These are phyloP conservation scores for Microcos paniculata DNA, from an alignment of 345 rosid genomes.

Conservation along the genomic window DNA sequence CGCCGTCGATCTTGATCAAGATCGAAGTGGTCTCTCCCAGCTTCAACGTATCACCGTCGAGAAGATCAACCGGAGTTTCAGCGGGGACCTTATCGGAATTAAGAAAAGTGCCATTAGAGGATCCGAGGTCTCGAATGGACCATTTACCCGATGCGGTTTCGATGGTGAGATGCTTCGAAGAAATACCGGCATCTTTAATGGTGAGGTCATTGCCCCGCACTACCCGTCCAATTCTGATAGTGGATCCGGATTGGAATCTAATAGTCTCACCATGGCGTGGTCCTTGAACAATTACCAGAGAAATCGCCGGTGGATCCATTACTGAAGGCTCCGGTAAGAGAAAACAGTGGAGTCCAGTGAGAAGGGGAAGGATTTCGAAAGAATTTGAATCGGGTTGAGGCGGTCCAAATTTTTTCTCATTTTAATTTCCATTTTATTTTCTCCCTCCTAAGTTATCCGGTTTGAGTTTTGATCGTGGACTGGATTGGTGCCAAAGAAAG, in stretches of 20 bases:
- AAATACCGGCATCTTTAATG: slow-evolving; percentile 75
- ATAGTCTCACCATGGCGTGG: slow-evolving; percentile 70
- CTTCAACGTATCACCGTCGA: slow-evolving; percentile 64
- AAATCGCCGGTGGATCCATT: slow-evolving; percentile 46
- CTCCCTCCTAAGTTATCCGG: background rate
- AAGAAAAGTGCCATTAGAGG: slow-evolving; percentile 80
- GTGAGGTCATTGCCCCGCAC: slow-evolving; percentile 68
- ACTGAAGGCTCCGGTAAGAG: background rate
- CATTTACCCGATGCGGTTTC: slow-evolving; percentile 59
- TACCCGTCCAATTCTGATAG: slow-evolving; percentile 62
- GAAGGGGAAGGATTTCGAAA: background rate
- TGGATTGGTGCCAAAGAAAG: no score
- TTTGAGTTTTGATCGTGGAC: no score
- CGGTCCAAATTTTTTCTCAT: background rate
- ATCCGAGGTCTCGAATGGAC: slow-evolving; percentile 63
- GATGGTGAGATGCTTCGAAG: slow-evolving; percentile 72
- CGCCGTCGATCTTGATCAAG: slow-evolving; percentile 31
- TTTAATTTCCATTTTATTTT: background rate
- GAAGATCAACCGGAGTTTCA: slow-evolving; percentile 39
- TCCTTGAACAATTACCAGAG: slow-evolving; percentile 51
- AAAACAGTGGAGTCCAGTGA: background rate
- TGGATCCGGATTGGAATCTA: slow-evolving; percentile 48
- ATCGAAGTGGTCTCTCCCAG: slow-evolving; percentile 72
- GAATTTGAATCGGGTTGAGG: background rate
- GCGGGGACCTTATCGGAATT: slow-evolving; percentile 46